A percentile compares a stretch with the other conserved stretches of the same genome.
Conservation (phyloP, 768 basidiomycete species). For the Erythrobasidium yunnanense region DNA sequence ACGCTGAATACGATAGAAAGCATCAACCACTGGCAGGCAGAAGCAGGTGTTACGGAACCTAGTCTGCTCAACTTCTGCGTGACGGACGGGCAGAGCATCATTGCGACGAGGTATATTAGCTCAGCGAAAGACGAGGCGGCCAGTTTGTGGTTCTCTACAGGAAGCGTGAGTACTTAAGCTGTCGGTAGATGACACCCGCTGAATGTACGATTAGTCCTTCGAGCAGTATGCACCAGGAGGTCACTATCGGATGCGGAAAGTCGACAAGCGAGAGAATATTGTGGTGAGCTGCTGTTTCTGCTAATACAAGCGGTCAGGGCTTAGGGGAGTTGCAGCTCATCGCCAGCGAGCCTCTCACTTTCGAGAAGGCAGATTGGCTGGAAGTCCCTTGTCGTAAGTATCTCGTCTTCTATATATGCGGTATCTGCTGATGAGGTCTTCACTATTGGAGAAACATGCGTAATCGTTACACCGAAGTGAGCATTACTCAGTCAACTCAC, state of each 20-base stretch:
- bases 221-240: slow-evolving; percentile 86
- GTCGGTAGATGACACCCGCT: neutral
- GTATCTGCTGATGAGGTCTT: neutral
- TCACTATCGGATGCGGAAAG: slow-evolving; percentile 81
- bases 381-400: slow-evolving; percentile 69
- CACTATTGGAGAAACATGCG: slow-evolving; percentile 73
- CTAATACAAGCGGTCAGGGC: neutral
- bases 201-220: slow-evolving; percentile 9
- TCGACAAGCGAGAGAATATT: slow-evolving; percentile 89
- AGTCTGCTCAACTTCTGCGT: slow-evolving; percentile 73
- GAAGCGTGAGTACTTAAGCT: neutral
- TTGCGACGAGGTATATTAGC: slow-evolving; percentile 89
- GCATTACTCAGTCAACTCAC: neutral
- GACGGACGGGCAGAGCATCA: slow-evolving; percentile 84
- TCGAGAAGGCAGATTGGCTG: slow-evolving; percentile 96
- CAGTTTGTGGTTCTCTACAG: slow-evolving; percentile 48
- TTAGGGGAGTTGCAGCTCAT: slow-evolving; percentile 9
- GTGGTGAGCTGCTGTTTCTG: slow-evolving; percentile 52
- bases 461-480: slow-evolving; percentile 61
- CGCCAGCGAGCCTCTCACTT: slow-evolving; percentile 65
- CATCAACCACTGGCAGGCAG: slow-evolving; percentile 64
- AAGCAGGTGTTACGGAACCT: slow-evolving; percentile 58
- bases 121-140: slow-evolving; percentile 85
- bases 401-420: neutral
- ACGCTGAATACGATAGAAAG: slow-evolving; percentile 78